Conservation (phyloP, 441 rosid species). For the Erodium texanum region DNA sequence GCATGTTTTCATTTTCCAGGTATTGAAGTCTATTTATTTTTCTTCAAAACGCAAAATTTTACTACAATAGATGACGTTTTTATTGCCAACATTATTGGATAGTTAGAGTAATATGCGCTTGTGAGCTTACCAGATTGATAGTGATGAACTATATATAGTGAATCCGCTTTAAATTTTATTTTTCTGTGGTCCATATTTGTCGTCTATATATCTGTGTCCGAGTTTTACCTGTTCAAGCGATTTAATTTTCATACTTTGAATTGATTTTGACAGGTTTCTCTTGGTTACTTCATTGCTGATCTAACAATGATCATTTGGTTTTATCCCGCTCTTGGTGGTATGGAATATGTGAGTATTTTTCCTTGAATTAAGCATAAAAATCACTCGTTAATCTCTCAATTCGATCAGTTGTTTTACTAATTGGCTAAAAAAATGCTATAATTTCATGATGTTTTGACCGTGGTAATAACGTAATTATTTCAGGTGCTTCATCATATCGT, state of each 20-base stretch:
- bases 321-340: slow-evolving; percentile 42
- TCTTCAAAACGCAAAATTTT: neutral
- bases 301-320: slow-evolving; percentile 40
- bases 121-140: neutral
- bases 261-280: slow-evolving; percentile 28
- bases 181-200: neutral
- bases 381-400: too few relatives aligned
- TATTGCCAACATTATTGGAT: too few relatives aligned
- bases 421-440: too few relatives aligned
- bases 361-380: neutral
- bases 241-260: neutral
- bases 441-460: neutral
- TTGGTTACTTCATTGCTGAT: slow-evolving; percentile 41
- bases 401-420: too few relatives aligned
- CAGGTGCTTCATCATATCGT: slow-evolving; percentile 51
- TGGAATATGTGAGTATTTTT: slow-evolving; percentile 35
- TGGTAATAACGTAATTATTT: slow-evolving; percentile 14
- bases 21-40: neutral
- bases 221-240: too few relatives aligned
- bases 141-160: neutral
- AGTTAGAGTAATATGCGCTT: neutral
- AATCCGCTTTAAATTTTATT: neutral
- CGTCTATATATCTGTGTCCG: too few relatives aligned
- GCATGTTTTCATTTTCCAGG: neutral
- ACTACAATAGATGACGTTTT: too few relatives aligned